Base-by-base conservation (phyloP, 2,329 filamentous ascomycete genomes). In the Cladophialophora immunda region DNA sequence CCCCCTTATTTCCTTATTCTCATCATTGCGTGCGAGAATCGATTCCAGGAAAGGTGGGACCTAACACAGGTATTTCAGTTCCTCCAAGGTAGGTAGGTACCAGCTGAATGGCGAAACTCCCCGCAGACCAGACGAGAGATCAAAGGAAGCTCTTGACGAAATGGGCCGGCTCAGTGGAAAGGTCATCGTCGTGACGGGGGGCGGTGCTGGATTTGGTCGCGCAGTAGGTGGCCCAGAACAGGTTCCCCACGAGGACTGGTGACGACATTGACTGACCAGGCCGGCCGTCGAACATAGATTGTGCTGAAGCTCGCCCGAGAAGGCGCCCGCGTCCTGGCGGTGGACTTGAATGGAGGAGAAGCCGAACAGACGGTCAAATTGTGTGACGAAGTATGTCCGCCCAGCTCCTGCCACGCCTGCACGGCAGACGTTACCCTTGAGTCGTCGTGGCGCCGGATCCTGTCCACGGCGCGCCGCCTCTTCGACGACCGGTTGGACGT, bases 401-500 rank as follows among this genome's bases (percentile, higher is more conserved):
- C n/a, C n/a, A n/a, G 63, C 63, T 53, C 63, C 11, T 17, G 34
- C 50, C 34, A 38, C 59, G 25, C 61, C 30, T 54, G 30, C 15
- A 67, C 32, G 52, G 65, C 55, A 34, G 68, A 70, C 53, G 55
- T 70, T 6, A 67, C 68, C 5, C 54, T 63, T 19, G 62, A 68
- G 52, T 64, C 63, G 22, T 66, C 68, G 7, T 68, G 63, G 68
- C 63, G 58, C n/a, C 30, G 57, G n/a, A 68, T 70, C 52, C 65
- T 70, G 32, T 53, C 58, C 4, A 52, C 61, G 17, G 25, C 50
- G n/a, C n/a, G n/a, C n/a, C n/a, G n/a, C n/a, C n/a, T n/a, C 11
- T 38, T 53, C n/a, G 30, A 41, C 8, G 32, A 60, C 53, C 58
- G 65, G 32, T 45, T 70, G 11, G 68, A 70, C 38, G 60, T 68